These are phyloP conservation scores for Ceratocystis diversiconidia DNA, from an alignment of 2,329 filamentous ascomycete genomes.

Conservation along the genomic window DNA sequence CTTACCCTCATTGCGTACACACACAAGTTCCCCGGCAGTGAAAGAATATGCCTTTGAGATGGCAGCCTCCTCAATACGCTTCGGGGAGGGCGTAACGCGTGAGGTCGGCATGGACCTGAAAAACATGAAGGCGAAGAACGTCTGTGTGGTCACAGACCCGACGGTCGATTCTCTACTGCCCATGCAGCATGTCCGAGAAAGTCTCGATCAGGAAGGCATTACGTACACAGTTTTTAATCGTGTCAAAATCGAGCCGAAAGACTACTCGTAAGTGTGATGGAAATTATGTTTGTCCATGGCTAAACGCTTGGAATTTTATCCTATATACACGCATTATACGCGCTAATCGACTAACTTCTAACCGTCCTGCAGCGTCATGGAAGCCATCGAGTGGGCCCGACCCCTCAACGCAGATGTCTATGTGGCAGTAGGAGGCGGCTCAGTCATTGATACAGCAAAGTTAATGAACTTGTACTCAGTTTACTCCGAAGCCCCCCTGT, in stretches of 20 bases:
- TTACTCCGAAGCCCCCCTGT: conserved; percentile 82
- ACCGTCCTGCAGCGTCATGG: conserved; percentile 49
- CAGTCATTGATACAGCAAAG: conserved; percentile 96
- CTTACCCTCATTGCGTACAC: conserved; percentile 26
- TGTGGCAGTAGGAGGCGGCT: conserved; percentile 80
- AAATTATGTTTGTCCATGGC: conserved; percentile 24
- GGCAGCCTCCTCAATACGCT: conserved; percentile 88
- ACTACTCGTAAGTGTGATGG: conserved; percentile 49
- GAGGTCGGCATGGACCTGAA: conserved; percentile 97
- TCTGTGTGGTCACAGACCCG: conserved; percentile 81
- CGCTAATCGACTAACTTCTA: neutral
- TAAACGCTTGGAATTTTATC: neutral
- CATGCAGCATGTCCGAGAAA: conserved; percentile 79
- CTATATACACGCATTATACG: neutral
- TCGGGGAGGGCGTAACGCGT: conserved; percentile 82
- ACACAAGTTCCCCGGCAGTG: conserved; percentile 56
- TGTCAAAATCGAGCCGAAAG: conserved; percentile 81
- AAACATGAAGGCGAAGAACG: conserved; percentile 75
- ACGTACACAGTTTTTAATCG: conserved; percentile 68
- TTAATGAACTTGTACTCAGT: conserved; percentile 93
- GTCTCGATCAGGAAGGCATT: conserved; percentile 62
- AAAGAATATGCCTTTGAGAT: conserved; percentile 94
- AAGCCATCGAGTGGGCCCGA: conserved; percentile 78
- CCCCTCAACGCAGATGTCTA: conserved; percentile 75
- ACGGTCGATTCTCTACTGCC: conserved; percentile 72